A percentile compares a stretch with the other conserved stretches of the same genome.
Evolutionary conservation across 441 rosid genomes (phyloP).

Genomic region (Daphne laureola): DNA sequence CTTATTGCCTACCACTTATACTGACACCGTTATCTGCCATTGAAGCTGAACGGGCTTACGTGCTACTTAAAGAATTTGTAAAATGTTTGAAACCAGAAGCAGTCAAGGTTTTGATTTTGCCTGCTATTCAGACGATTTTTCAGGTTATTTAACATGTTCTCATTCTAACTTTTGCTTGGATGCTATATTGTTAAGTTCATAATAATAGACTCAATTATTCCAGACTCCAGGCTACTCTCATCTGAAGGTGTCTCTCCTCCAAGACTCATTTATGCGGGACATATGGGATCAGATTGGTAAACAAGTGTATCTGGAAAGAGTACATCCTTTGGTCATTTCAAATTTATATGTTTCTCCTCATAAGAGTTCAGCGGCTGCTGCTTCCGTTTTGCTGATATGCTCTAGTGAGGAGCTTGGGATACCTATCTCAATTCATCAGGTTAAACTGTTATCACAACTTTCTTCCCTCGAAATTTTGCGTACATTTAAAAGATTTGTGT

Average conservation of each 20-base stretch:
- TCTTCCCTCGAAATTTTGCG: neutral
- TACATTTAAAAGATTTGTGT: constrained; percentile 7
- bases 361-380: constrained; percentile 80
- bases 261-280: constrained; percentile 87
- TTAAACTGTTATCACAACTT: constrained; percentile 18
- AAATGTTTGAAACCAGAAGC: constrained; percentile 65
- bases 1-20: constrained; percentile 69
- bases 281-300: constrained; percentile 79
- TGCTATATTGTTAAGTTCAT: constrained; percentile 15
- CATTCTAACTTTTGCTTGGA: constrained; percentile 14
- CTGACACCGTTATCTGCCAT: constrained; percentile 44
- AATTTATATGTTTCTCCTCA: constrained; percentile 70
- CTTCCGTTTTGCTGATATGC: constrained; percentile 85
- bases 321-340: constrained; percentile 77
- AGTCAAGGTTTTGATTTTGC: constrained; percentile 63
- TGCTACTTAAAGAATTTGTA: constrained; percentile 68
- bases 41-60: constrained; percentile 84
- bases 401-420: constrained; percentile 95
- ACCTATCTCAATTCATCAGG: constrained; percentile 90
- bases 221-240: constrained; percentile 91
- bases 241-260: constrained; percentile 87
- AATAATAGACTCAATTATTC: constrained; percentile 24
- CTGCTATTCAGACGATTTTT: constrained; percentile 78
- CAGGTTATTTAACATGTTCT: constrained; percentile 51
- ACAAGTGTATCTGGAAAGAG: constrained; percentile 63